Base-by-base conservation (phyloP, 495 filamentous ascomycete genomes). In the Penicillium crystallinum region DNA sequence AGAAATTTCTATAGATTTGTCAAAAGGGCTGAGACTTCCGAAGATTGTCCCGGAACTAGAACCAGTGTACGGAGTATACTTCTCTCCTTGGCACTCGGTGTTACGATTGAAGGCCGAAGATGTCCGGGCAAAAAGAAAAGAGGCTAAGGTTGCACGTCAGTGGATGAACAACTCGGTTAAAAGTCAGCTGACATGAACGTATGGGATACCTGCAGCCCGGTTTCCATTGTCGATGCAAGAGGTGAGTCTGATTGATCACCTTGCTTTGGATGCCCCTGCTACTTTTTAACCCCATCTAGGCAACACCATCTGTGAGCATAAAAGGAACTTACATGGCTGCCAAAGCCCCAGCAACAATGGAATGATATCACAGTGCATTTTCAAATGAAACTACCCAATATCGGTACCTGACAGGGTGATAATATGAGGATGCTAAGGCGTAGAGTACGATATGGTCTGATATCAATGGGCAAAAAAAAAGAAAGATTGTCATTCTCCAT, bases 111-210 rank as follows among this genome's bases (percentile, higher is more conserved):
- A 49, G 21, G 45, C 52, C 40, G 45, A 45, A 19, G 21, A 29
- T n/a, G 22, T 12, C 19, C 30, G 19, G 41, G 15, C 10, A 4
- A 18, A 31, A 15, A 45, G 18, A 4, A 18, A 40, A 23, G 17
- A 31, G 19, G 5, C 27, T 10, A 37, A 50, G 15, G 47, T 48
- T 18, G 21, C 31, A 48, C 45, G 23, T 48, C 21, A 29, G 22
- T 12, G 17, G 5, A 30, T 4, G n/a, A 43, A n/a, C 22, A 22
- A 42, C 39, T 30, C 22, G 6, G 21, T 47, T 30, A 21, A 42
- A 33, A 49, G 62, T 64, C 62, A 62, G 62, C 62, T 59, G 55
- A 64, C 37, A 62, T 47, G 36, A 37, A 49, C 9, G 10, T 42
- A 22, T 46, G 34, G 52, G 45, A 40, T 37, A 52, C 52, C 45